Evolutionary conservation across 2,329 filamentous ascomycete genomes (phyloP).

Genomic region (Graphilbum fragrans): DNA sequence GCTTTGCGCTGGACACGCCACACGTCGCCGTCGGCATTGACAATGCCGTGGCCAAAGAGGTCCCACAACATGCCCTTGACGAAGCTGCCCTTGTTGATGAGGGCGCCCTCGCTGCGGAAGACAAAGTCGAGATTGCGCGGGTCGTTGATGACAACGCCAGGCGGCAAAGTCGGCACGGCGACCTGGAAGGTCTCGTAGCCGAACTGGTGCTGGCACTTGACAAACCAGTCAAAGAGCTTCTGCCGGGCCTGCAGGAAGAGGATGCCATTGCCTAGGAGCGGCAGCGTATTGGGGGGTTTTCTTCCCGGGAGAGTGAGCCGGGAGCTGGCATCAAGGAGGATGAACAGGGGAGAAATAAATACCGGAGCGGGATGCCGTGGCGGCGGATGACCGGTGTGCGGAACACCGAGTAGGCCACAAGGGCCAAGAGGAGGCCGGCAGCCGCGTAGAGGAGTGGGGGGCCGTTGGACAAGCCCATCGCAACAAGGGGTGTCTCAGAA

Average conservation of each 20-base stretch:
- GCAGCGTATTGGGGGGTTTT: constrained; percentile 37
- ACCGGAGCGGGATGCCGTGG: constrained; percentile 10
- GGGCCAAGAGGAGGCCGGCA: constrained; percentile 4
- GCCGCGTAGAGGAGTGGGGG: constrained; percentile 5
- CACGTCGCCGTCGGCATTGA: constrained; percentile 52
- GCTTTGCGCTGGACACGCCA: constrained; percentile 53
- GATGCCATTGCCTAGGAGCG: constrained; percentile 48
- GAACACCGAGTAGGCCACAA: constrained; percentile 4
- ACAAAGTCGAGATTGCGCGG: constrained; percentile 51
- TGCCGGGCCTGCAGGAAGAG: constrained; percentile 47
- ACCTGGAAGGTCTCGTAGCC: constrained; percentile 51
- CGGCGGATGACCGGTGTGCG: constrained; percentile 9
- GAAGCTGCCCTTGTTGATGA: constrained; percentile 49
- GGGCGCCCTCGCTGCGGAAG: constrained; percentile 43
- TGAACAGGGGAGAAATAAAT: not conserved
- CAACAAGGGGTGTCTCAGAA: not conserved
- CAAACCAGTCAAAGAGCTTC: constrained; percentile 51
- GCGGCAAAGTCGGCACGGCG: constrained; percentile 48
- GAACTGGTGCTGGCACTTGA: constrained; percentile 40
- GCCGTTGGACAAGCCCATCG: constrained; percentile 4
- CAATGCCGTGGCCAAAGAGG: constrained; percentile 54
- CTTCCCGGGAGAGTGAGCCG: constrained; percentile 14
- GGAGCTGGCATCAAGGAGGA: no score
- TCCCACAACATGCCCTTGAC: constrained; percentile 49
- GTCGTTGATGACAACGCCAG: constrained; percentile 50